Evolutionary conservation across 306 rosid species (phyloP).

Genomic region (Medicago ruthenica): DNA sequence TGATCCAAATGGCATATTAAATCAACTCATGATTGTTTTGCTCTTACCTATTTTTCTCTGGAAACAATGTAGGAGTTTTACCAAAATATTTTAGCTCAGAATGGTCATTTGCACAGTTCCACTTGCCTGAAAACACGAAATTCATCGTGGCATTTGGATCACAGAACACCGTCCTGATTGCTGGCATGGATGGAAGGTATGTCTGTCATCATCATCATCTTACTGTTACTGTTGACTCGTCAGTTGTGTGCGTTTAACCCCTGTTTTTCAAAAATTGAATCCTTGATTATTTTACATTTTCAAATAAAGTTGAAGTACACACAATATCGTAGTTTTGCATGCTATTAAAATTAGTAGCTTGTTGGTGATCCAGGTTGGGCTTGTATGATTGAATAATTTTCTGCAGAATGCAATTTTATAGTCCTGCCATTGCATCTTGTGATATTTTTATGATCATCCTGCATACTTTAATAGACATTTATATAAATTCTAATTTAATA

Average conservation of each 20-base stretch:
- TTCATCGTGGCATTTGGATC: slow-evolving; percentile 91
- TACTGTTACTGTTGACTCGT: slow-evolving; percentile 8
- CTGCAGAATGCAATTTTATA: not conserved
- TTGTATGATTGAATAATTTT: slow-evolving; percentile 9
- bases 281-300: slow-evolving; percentile 21
- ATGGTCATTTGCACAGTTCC: slow-evolving; percentile 97
- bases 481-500: not conserved
- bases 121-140: slow-evolving; percentile 69
- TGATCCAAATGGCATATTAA: no score
- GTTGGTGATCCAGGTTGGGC: not conserved
- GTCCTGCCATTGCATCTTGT: not conserved
- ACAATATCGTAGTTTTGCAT: slow-evolving; percentile 11
- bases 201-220: slow-evolving; percentile 18
- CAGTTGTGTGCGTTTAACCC: slow-evolving; percentile 18
- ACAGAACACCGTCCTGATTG: slow-evolving; percentile 67
- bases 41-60: slow-evolving; percentile 31
- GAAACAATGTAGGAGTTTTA: slow-evolving; percentile 64
- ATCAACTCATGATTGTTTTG: no score
- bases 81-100: slow-evolving; percentile 99
- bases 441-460: not conserved
- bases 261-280: not conserved
- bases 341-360: slow-evolving; percentile 13
- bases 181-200: slow-evolving; percentile 95
- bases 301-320: slow-evolving; percentile 23
- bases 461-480: not conserved